Evolutionary conservation across 1,139 yeast genomes (phyloP).

Genomic region (Candida buenavistaensis): DNA sequence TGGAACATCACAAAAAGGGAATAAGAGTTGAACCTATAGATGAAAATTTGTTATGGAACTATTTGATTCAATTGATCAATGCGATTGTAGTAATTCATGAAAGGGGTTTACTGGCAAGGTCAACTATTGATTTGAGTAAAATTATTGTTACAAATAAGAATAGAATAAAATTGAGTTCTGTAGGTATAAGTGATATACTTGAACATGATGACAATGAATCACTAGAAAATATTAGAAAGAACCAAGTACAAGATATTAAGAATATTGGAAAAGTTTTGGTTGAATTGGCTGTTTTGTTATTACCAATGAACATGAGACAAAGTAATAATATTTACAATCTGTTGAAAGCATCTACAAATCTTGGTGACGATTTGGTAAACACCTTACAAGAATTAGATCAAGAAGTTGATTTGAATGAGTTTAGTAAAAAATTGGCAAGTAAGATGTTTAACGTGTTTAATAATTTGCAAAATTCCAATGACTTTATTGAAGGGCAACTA

Average conservation of each 20-base stretch:
- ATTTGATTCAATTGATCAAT: conserved; percentile 68
- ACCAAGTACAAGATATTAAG: conserved; percentile 41
- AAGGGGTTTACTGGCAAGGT: conserved; percentile 60
- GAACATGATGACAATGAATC: conserved; percentile 21
- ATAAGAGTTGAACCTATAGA: conserved; percentile 49
- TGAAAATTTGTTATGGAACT: conserved; percentile 72
- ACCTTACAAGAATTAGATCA: conserved; percentile 17
- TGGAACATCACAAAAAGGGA: conserved; percentile 38
- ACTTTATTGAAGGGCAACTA: conserved; percentile 66
- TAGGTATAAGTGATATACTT: conserved; percentile 73
- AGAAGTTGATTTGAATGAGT: conserved; percentile 24
- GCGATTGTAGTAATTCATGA: conserved; percentile 68
- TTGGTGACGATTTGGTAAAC: conserved; percentile 25
- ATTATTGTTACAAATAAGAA: conserved; percentile 71
- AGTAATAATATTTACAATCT: conserved; percentile 9
- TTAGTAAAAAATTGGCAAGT: conserved; percentile 36
- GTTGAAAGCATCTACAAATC: conserved; percentile 19
- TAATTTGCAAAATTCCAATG: conserved; percentile 57
- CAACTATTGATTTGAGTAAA: conserved; percentile 61
- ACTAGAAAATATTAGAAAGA: conserved; percentile 4
- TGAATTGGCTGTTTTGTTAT: conserved; percentile 50
- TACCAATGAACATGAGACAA: conserved; percentile 29
- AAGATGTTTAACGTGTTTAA: conserved; percentile 48
- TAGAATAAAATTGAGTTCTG: conserved; percentile 67
- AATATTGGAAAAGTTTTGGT: conserved; percentile 59